Evolutionary conservation across 208 protist genomes (phyloP).

Genomic region (Leishmania major): DNA sequence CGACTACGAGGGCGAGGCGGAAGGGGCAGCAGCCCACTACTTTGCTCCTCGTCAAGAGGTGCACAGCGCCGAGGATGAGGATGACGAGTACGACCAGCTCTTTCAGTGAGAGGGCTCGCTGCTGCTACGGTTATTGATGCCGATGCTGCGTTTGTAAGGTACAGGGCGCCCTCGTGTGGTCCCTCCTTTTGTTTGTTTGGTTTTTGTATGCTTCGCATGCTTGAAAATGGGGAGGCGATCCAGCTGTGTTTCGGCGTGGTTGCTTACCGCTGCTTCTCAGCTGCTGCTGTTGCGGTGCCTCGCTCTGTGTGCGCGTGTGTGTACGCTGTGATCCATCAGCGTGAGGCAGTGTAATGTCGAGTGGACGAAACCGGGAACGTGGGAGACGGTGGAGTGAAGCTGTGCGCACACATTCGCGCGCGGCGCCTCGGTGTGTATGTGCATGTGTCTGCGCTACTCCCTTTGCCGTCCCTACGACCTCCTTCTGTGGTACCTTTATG

Average conservation of each 20-base stretch:
- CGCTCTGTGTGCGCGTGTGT: neutral
- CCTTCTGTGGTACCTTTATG: neutral
- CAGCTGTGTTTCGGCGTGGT: neutral
- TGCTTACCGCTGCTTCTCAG: neutral
- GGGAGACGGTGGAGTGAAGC: neutral
- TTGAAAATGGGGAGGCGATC: neutral
- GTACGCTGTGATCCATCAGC: neutral
- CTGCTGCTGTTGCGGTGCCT: neutral
- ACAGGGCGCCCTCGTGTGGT: neutral
- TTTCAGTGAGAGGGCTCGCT: slow-evolving; percentile 23
- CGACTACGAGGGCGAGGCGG: slow-evolving; percentile 37
- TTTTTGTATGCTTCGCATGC: neutral
- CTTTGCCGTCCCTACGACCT: neutral
- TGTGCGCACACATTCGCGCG: neutral
- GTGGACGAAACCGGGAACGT: neutral
- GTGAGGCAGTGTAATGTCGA: neutral
- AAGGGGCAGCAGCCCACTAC: slow-evolving; percentile 43
- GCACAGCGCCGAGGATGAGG: slow-evolving; percentile 33
- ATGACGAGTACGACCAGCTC: slow-evolving; percentile 38
- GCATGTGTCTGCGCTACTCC: neutral
- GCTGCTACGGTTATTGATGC: neutral
- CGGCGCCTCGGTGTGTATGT: neutral
- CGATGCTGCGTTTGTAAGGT: neutral
- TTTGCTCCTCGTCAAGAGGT: slow-evolving; percentile 41
- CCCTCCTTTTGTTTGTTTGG: neutral